Evolutionary conservation across 345 rosid species (phyloP).

Genomic region (Dovyalis caffra): DNA sequence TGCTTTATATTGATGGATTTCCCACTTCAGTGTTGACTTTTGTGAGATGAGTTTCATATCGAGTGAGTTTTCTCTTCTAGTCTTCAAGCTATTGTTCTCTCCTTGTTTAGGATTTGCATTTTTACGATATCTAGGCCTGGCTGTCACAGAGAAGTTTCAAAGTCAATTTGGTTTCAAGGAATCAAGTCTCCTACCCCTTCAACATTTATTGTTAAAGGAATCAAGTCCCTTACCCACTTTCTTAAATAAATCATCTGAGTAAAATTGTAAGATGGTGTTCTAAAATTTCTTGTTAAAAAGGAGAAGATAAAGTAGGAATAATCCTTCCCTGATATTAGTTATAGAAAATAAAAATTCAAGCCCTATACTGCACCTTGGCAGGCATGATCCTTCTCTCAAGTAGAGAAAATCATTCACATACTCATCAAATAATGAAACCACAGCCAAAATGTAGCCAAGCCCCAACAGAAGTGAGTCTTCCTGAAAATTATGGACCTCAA

Average conservation of each 20-base stretch:
- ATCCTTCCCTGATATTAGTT: neutral
- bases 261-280: too few species aligned
- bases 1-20: constrained; percentile 59
- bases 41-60: constrained; percentile 46
- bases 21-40: constrained; percentile 51
- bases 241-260: too few species aligned
- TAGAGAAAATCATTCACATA: constrained; percentile 79
- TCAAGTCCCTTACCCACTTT: too few species aligned
- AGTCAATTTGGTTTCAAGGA: constrained; percentile 4
- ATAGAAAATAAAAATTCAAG: neutral
- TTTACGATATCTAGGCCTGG: constrained; percentile 74
- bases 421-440: constrained; percentile 70
- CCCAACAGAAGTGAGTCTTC: constrained; percentile 75
- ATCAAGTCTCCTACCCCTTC: neutral
- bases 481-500: constrained; percentile 36
- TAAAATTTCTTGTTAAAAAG: too few species aligned
- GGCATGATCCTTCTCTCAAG: constrained; percentile 73
- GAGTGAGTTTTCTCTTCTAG: constrained; percentile 43
- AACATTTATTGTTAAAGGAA: too few species aligned
- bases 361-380: constrained; percentile 58
- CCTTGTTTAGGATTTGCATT: constrained; percentile 29
- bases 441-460: constrained; percentile 57
- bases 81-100: constrained; percentile 37
- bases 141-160: constrained; percentile 39
- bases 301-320: too few species aligned